Percentiles rank a stretch among this genome's conserved stretches.
phyloP scores from a whole-genome alignment of 2,329 filamentous ascomycete genomes.

The Fusarium veterinarium region DNA sequence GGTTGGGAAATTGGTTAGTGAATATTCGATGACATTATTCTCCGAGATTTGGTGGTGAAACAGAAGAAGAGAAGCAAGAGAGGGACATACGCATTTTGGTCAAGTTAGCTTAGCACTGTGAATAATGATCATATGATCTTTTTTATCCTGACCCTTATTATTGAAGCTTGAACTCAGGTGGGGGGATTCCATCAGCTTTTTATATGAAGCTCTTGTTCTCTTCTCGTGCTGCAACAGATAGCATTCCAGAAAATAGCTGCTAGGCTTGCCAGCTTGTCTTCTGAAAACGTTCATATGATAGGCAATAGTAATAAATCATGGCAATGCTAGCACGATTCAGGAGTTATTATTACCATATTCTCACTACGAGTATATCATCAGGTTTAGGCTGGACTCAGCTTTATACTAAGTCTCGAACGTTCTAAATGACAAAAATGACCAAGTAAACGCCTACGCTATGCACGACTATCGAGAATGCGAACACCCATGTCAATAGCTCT shows the following conservation, averaged over 20 bases:
- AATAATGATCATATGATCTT: not conserved
- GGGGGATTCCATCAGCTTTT: not conserved
- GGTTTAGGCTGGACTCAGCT: not conserved
- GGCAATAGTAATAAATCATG: not conserved
- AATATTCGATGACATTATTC: not conserved
- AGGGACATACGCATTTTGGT: accelerated
- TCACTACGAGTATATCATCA: not conserved
- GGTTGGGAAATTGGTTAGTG: not conserved
- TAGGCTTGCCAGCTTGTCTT: not conserved
- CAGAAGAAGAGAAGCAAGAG: not conserved
- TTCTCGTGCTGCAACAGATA: too few species aligned
- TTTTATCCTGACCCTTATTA: not conserved
- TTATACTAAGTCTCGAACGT: not conserved
- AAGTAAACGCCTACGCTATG: conserved; percentile 45
- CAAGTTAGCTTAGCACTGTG: accelerated
- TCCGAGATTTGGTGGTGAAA: not conserved
- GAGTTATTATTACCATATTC: not conserved
- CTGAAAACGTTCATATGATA: not conserved
- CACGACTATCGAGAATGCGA: not conserved
- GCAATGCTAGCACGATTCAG: not conserved
- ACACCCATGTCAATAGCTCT: not conserved
- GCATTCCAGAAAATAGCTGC: not conserved
- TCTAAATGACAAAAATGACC: not conserved
- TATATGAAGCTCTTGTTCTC: too few species aligned
- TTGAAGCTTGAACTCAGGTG: too few species aligned